A percentile compares a stretch with the other conserved stretches of the same genome.
Evolutionary conservation across 192 early-diverging fungal species (phyloP).

Genomic region (Umbelopsis isabellina): DNA sequence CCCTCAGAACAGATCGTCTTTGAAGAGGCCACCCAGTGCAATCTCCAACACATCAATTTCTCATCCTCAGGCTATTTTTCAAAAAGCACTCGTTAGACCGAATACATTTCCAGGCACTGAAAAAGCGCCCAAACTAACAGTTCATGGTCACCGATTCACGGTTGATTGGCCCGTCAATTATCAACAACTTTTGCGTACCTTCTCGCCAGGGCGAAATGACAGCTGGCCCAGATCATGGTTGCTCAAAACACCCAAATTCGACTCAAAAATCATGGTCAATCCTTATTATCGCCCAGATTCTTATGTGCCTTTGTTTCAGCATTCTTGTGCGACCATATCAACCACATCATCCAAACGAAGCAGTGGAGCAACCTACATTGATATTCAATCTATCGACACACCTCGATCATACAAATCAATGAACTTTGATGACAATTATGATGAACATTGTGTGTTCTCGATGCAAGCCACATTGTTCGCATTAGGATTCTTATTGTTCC

Average conservation of each 20-base stretch:
- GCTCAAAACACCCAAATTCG: neutral
- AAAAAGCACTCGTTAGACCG: neutral
- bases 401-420: neutral
- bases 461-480: slow-evolving; percentile 11
- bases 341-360: neutral
- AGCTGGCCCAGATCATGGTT: slow-evolving; percentile 9
- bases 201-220: neutral
- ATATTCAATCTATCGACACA: neutral
- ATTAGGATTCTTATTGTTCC: slow-evolving; percentile 1
- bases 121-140: neutral
- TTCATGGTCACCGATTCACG: slow-evolving; percentile 1
- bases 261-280: neutral
- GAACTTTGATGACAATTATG: neutral
- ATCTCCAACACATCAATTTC: neutral
- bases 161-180: slow-evolving; percentile 6
- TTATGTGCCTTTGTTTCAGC: slow-evolving; percentile 6
- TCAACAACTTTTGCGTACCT: neutral
- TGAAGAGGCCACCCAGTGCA: neutral
- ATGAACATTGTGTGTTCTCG: neutral
- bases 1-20: neutral
- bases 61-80: neutral
- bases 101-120: neutral
- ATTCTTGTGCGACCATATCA: slow-evolving; percentile 3
- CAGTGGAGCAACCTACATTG: neutral
- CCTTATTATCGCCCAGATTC: neutral